phyloP scores from a whole-genome alignment of 208 protist genomes.

The Leishmania aethiopica region DNA sequence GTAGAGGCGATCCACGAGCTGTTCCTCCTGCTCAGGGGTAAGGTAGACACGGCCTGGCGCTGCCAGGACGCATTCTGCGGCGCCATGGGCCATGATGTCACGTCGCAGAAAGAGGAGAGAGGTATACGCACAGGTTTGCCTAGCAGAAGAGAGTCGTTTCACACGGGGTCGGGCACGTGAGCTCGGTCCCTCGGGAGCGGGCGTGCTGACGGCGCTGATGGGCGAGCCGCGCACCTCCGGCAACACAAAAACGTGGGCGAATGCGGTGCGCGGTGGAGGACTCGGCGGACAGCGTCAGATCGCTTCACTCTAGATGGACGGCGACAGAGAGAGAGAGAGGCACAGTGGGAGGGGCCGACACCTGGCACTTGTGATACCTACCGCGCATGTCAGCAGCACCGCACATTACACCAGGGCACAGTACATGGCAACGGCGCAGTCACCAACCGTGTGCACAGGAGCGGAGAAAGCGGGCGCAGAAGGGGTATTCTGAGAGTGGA shows the following conservation, averaged over 20 bases:
- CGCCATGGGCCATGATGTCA: background rate
- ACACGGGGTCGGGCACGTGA: background rate
- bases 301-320: background rate
- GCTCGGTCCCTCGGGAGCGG: too few species aligned
- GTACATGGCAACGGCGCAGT: background rate
- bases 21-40: conserved; percentile 53
- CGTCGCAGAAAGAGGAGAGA: background rate
- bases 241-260: background rate
- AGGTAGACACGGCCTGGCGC: conserved; percentile 13
- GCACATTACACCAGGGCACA: background rate
- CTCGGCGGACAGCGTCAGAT: background rate
- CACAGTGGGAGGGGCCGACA: background rate
- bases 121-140: background rate
- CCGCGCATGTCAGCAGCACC: background rate
- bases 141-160: background rate
- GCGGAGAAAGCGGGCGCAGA: background rate
- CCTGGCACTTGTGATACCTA: background rate
- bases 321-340: background rate
- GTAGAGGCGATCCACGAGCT: conserved; percentile 75
- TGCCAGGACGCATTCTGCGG: too few species aligned
- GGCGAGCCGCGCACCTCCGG: background rate
- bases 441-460: background rate
- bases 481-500: background rate
- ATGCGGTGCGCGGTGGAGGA: background rate
- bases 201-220: background rate